Evolutionary conservation across 2,329 filamentous ascomycete genomes (phyloP).

Genomic region (Cladophialophora exuberans): DNA sequence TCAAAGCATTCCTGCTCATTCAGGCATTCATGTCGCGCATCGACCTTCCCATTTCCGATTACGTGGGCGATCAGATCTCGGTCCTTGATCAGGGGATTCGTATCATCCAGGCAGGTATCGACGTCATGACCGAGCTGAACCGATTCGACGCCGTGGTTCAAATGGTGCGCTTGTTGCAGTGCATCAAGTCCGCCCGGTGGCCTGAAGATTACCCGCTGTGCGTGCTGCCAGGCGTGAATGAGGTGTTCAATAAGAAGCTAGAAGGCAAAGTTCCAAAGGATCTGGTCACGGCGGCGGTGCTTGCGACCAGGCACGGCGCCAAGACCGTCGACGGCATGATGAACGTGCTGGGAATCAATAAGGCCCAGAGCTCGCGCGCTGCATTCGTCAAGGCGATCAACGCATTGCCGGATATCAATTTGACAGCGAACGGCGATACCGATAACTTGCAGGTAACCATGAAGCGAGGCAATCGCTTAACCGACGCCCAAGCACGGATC

Average conservation of each 20-base stretch:
- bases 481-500: slow-evolving; percentile 70
- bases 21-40: slow-evolving; percentile 95
- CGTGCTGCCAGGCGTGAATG: slow-evolving; percentile 74
- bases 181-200: slow-evolving; percentile 91
- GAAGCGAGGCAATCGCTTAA: slow-evolving; percentile 27
- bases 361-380: slow-evolving; percentile 16
- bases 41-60: slow-evolving; percentile 91
- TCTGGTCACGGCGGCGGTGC: slow-evolving; percentile 30
- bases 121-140: slow-evolving; percentile 83
- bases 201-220: slow-evolving; percentile 77
- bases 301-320: slow-evolving; percentile 27
- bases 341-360: slow-evolving; percentile 34
- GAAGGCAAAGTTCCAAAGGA: slow-evolving; percentile 31
- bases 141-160: slow-evolving; percentile 76
- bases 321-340: slow-evolving; percentile 34
- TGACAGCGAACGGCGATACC: slow-evolving; percentile 30
- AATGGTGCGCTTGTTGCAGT: slow-evolving; percentile 86
- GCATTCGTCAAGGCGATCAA: slow-evolving; percentile 58
- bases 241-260: slow-evolving; percentile 27
- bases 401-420: slow-evolving; percentile 27
- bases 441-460: slow-evolving; percentile 31
- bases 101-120: slow-evolving; percentile 93
- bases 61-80: slow-evolving; percentile 86
- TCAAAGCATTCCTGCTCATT: slow-evolving; percentile 90
- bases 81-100: slow-evolving; percentile 96